Evolutionary conservation across 139 green algal genomes (phyloP).

Genomic region (Klebsormidium nitens): DNA sequence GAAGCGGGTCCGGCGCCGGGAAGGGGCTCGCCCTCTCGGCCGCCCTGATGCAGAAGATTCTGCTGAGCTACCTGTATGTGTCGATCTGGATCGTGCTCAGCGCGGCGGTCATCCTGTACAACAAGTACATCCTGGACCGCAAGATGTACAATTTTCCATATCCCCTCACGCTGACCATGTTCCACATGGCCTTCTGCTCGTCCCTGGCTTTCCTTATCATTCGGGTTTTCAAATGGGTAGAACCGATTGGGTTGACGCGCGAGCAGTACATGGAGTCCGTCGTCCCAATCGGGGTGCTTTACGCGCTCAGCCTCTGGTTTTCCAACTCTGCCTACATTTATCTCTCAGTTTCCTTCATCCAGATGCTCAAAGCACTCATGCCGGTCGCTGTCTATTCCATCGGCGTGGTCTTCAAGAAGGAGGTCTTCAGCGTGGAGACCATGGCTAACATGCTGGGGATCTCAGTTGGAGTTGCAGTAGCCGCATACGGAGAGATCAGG

Average conservation of each 20-base stretch:
- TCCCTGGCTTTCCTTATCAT: constrained; percentile 38
- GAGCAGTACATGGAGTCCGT: constrained; percentile 27
- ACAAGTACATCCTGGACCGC: constrained; percentile 54
- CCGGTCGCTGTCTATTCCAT: constrained; percentile 69
- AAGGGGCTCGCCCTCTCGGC: too few species aligned
- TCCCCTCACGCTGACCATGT: constrained; percentile 56
- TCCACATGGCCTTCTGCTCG: constrained; percentile 48
- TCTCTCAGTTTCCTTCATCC: constrained; percentile 94
- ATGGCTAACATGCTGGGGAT: constrained; percentile 82
- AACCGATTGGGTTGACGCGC: constrained; percentile 31
- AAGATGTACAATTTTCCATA: constrained; percentile 57
- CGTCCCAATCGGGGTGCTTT: constrained; percentile 82
- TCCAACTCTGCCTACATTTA: constrained; percentile 96
- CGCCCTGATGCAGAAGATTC: background rate
- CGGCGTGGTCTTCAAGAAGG: constrained; percentile 68
- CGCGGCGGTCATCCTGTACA: constrained; percentile 84
- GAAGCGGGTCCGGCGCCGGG: too few species aligned
- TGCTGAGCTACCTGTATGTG: constrained; percentile 29
- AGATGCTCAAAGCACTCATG: constrained; percentile 96
- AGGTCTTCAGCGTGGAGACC: constrained; percentile 48
- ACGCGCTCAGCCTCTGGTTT: constrained; percentile 87
- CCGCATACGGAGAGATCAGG: constrained; percentile 62
- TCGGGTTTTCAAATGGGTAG: constrained; percentile 29
- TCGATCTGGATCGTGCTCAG: constrained; percentile 72
- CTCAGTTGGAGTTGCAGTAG: constrained; percentile 73